Base-by-base conservation (phyloP, 2,329 filamentous ascomycete genomes). In the Apiospora kogelbergensis region DNA sequence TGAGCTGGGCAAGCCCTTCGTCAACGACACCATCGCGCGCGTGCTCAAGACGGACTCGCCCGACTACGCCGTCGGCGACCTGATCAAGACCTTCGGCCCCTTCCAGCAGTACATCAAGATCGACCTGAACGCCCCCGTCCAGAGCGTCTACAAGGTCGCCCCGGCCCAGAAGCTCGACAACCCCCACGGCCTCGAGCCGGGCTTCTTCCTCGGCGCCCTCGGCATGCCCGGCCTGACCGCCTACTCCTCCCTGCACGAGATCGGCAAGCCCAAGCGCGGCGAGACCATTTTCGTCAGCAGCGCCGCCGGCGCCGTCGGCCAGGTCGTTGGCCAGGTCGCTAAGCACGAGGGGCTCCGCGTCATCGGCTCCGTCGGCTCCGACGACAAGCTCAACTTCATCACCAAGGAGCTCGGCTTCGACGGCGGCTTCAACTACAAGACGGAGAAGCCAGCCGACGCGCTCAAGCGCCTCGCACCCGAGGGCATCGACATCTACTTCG, bases 161-260 rank as follows among this genome's bases (percentile, higher is more conserved):
- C n/a, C 68, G 82, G 63, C 75, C 81, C 41, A 76, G 81, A 3
- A 80, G 77, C 40, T 71, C 70, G n/a, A 78, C 40, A 94, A 93
- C 81, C 89, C 89, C 64, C 81, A 88, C 83, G 85, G 88, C 70
- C 80, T 92, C 33, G 88, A 90, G 73, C 78, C 83, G 4, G 86
- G 84, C 74, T 75, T 87, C 74, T 94, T 92, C 83, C 80, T 93
- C 24, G 91, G 65, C 41, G 84, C 90, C 0, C 83, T 94, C 3
- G 92, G 92, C 67, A 93, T 94, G 91, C 90, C 92, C 5, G 92
- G 92, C 63, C 80, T 94, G 73, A 94, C 92, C 0, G 92, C 92
- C 0, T 95, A 91, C 82, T 89, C 87, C 6, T 91, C 88, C 0
- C 88, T 94, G 74, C 92, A 93, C 79, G 90, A 90, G 72, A 93